phyloP scores from a whole-genome alignment of 1,284 basidiomycete species.

The Melanopsichium pennsylvanicum region DNA sequence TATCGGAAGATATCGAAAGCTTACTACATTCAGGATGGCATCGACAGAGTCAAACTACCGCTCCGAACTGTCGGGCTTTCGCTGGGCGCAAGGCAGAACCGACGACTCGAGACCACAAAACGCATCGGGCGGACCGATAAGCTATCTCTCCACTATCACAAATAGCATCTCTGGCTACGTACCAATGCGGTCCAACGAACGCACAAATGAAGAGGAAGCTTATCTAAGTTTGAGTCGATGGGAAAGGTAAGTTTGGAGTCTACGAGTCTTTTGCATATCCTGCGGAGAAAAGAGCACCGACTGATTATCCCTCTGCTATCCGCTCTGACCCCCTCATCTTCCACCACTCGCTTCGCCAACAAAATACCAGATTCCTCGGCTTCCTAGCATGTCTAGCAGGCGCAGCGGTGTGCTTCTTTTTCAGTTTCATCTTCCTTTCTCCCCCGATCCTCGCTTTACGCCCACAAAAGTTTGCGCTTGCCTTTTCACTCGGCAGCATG shows the following conservation, averaged over 20 bases:
- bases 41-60: constrained; percentile 48
- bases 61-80: constrained; percentile 54
- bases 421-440: constrained; percentile 85
- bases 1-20: too few species aligned
- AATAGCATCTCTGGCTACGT: constrained; percentile 78
- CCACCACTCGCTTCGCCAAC: background rate
- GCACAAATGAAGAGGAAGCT: constrained; percentile 93
- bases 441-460: constrained; percentile 73
- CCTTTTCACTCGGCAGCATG: constrained; percentile 61
- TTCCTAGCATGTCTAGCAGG: constrained; percentile 90
- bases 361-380: constrained; percentile 73
- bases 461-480: constrained; percentile 63
- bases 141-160: constrained; percentile 65
- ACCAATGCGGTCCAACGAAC: constrained; percentile 81
- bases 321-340: too few species aligned
- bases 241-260: constrained; percentile 61
- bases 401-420: constrained; percentile 91
- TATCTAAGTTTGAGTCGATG: constrained; percentile 70
- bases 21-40: constrained; percentile 10
- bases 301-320: too few species aligned
- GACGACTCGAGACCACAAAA: constrained; percentile 48
- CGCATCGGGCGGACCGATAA: constrained; percentile 11
- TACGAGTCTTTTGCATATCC: too few species aligned
- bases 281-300: too few species aligned
- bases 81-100: constrained; percentile 56